These are phyloP conservation scores for Leishmania martiniquensis DNA, from an alignment of 208 protist genomes.

Conservation along the genomic window DNA sequence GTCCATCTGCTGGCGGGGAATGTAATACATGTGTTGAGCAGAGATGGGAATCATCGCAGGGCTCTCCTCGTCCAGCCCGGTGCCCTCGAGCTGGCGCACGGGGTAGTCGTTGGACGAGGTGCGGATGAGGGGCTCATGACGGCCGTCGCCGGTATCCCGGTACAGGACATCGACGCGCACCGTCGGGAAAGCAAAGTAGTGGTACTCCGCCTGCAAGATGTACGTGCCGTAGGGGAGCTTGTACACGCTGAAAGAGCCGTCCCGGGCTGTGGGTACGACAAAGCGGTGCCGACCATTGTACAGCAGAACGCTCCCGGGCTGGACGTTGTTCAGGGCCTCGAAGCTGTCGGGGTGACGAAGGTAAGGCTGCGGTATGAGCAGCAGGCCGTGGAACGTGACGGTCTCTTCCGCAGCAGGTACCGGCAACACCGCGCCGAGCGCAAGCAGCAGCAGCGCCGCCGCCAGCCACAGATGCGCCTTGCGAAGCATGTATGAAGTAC, in stretches of 20 bases:
- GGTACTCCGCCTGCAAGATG: constrained; percentile 78
- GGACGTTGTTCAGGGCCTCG: constrained; percentile 57
- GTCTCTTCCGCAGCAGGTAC: constrained; percentile 10
- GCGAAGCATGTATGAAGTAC: neutral
- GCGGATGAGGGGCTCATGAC: constrained; percentile 49
- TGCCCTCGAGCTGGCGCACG: constrained; percentile 63
- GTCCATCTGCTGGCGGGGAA: constrained; percentile 79
- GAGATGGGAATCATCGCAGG: constrained; percentile 65
- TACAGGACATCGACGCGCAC: constrained; percentile 75
- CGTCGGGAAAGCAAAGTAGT: constrained; percentile 80
- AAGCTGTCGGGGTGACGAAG: constrained; percentile 44
- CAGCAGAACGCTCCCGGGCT: constrained; percentile 73
- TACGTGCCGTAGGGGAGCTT: constrained; percentile 83
- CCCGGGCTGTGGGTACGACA: constrained; percentile 57
- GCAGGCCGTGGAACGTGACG: constrained; percentile 52
- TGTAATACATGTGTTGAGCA: constrained; percentile 65
- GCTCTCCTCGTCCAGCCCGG: constrained; percentile 66
- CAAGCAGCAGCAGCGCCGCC: constrained; percentile 12
- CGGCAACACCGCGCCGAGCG: neutral
- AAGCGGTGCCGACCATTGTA: constrained; percentile 45
- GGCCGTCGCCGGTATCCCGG: constrained; percentile 31
- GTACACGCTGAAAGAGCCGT: constrained; percentile 78
- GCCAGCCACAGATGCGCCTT: neutral
- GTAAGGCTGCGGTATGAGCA: constrained; percentile 56
- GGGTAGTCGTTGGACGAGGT: constrained; percentile 71